phyloP scores from a whole-genome alignment of 768 basidiomycete species.

The Suillus occidentalis region DNA sequence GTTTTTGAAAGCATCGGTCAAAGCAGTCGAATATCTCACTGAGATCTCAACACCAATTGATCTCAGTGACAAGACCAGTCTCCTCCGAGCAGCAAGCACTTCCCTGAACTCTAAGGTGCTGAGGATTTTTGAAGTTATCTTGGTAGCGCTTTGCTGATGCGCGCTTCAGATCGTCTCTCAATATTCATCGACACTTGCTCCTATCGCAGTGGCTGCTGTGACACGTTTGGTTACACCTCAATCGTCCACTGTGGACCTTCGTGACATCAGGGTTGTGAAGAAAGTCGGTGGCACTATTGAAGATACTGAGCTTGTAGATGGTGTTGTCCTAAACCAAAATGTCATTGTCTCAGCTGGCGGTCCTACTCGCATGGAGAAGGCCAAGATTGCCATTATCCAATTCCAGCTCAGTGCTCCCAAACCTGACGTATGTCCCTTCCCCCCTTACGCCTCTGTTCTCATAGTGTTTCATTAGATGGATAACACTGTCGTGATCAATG shows the following conservation, averaged over 20 bases:
- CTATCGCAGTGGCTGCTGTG: constrained; percentile 96
- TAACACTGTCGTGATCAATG: constrained; percentile 98
- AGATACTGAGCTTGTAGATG: constrained; percentile 95
- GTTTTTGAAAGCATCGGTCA: constrained; percentile 88
- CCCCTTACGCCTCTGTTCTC: background rate
- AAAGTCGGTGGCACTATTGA: constrained; percentile 99
- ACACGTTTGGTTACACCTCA: constrained; percentile 85
- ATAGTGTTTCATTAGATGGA: constrained; percentile 73
- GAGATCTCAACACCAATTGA: constrained; percentile 93
- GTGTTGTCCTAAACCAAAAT: constrained; percentile 96
- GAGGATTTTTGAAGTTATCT: background rate
- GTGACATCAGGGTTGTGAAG: constrained; percentile 95
- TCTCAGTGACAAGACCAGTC: constrained; percentile 78
- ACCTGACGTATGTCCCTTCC: constrained; percentile 72
- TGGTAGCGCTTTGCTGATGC: constrained; percentile 1
- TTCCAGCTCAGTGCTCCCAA: constrained; percentile 98
- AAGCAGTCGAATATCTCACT: constrained; percentile 91
- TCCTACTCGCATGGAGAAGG: constrained; percentile 94
- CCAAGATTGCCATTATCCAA: constrained; percentile 97
- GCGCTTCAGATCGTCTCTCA: constrained; percentile 88
- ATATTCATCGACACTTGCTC: constrained; percentile 97
- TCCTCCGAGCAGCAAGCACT: constrained; percentile 92
- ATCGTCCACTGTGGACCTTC: constrained; percentile 93
- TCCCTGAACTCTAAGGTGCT: constrained; percentile 92
- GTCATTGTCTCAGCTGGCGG: constrained; percentile 90